A percentile compares a stretch with the other conserved stretches of the same genome.
Evolutionary conservation across 2,329 filamentous ascomycete genomes (phyloP).

Genomic region (Ascochyta fabae): DNA sequence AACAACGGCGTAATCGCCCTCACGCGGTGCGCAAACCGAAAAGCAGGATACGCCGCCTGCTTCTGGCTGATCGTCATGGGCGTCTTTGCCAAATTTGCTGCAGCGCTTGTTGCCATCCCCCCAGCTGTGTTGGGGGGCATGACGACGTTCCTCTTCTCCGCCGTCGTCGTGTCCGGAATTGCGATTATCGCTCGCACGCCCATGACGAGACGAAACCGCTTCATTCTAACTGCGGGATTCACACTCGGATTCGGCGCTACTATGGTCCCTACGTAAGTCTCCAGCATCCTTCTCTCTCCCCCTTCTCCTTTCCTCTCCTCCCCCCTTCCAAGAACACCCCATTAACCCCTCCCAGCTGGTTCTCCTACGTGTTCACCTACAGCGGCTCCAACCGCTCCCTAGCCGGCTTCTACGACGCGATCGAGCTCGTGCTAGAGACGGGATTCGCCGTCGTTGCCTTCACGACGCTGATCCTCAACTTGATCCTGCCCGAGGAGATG

Average conservation of each 20-base stretch:
- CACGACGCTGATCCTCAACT: conserved; percentile 74
- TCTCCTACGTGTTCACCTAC: conserved; percentile 75
- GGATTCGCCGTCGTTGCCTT: conserved; percentile 77
- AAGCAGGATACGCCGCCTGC: conserved; percentile 78
- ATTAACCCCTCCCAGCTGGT: conserved; percentile 64
- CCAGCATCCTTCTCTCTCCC: conserved; percentile 3
- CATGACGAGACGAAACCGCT: conserved; percentile 81
- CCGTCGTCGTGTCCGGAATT: conserved; percentile 78
- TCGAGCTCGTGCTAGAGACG: conserved; percentile 57
- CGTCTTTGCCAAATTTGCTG: conserved; percentile 82
- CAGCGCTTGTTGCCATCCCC: conserved; percentile 78
- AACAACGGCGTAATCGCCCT: conserved; percentile 87
- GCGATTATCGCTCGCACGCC: conserved; percentile 74
- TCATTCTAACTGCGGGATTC: conserved; percentile 78
- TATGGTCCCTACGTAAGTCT: conserved; percentile 51
- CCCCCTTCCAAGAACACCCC: no score
- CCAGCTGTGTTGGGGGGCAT: conserved; percentile 56
- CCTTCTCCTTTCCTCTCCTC: background rate
- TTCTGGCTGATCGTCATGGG: conserved; percentile 82
- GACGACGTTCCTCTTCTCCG: conserved; percentile 79
- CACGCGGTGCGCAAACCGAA: conserved; percentile 80
- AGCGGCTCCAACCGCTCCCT: conserved; percentile 70
- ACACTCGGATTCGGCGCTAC: conserved; percentile 70
- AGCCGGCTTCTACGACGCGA: conserved; percentile 75
- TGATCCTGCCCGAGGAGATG: conserved; percentile 75